A percentile compares a stretch with the other conserved stretches of the same genome.
Conservation (phyloP, 129 eudicot species). For the Lactuca saligna region DNA sequence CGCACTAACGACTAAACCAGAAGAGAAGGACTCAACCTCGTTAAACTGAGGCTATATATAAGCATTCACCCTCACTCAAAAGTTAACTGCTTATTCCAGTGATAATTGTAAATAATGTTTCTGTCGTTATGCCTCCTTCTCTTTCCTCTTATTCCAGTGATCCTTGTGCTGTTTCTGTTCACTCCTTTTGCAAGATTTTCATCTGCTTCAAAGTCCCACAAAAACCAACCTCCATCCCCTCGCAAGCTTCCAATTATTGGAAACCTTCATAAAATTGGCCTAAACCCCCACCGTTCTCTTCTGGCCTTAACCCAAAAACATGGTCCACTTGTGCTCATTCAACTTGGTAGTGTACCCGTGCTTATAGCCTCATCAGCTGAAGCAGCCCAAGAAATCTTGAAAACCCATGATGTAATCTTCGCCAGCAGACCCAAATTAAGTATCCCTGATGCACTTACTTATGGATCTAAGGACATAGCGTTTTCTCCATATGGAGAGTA, state of each 20-base stretch:
- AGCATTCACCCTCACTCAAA: too few relatives aligned
- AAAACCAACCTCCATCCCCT: slow-evolving; percentile 43
- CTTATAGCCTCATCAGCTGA: slow-evolving; percentile 36
- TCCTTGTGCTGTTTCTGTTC: background rate
- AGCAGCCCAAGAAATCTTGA: slow-evolving; percentile 38
- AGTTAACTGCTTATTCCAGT: too few relatives aligned
- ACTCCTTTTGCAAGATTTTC: slow-evolving; percentile 8
- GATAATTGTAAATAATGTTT: background rate
- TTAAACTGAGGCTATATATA: too few relatives aligned
- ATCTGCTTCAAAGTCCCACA: background rate
- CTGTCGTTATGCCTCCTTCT: background rate
- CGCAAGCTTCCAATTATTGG: slow-evolving; percentile 45
- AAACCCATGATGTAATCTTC: slow-evolving; percentile 35
- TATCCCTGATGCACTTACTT: slow-evolving; percentile 7
- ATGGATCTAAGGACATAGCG: slow-evolving; percentile 28
- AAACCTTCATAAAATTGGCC: slow-evolving; percentile 48
- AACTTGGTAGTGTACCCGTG: slow-evolving; percentile 30
- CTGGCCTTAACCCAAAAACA: slow-evolving; percentile 21
- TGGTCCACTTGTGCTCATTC: slow-evolving; percentile 41
- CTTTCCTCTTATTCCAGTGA: background rate
- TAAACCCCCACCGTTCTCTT: slow-evolving; percentile 31
- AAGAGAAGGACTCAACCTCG: too few relatives aligned
- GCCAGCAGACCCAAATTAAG: slow-evolving; percentile 30
- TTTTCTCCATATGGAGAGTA: slow-evolving; percentile 36
- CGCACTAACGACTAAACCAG: too few relatives aligned